Base-by-base conservation (phyloP, 1,284 basidiomycete genomes). In the Ceratobasidium sp. region DNA sequence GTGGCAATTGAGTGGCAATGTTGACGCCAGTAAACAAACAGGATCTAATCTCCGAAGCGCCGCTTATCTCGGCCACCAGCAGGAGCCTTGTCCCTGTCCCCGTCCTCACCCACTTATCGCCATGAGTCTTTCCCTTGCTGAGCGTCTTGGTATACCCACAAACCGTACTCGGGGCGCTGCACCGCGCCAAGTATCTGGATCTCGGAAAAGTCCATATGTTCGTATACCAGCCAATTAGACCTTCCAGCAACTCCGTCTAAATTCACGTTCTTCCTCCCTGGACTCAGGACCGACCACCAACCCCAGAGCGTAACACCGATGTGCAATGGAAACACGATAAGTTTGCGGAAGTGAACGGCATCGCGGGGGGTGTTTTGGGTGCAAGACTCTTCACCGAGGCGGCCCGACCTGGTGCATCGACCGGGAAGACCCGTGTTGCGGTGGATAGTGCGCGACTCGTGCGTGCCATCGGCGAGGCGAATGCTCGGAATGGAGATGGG, bases 301-400 rank as follows among this genome's bases (percentile, higher is more conserved):
- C 64, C 14, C 64, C 64, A 11, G 32, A 49, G 13, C 64, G 64
- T 14, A 30, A 69, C 32, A 69, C 52, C 3, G 74, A 75, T 38
- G 72, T 47, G 1, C 67, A 73, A 35, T 75, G 74, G 74, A 64
- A 63, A 32, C 74, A 75, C 43, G 74, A 75, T 55, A 75, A 75
- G 38, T 75, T 73, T 49, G 74, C 74, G 14, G 74, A 75, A 54
- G 64, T 73, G 32, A 75, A 75, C 43, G 74, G 73, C 41, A 66
- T 61, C 23, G 71, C 62, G 23, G 74, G 64, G n/a, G 74, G 74
- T 23, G 63, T 54, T 6, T 59, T 75, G 21, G 71, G 71, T 8
- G 69, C 66, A 18, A 57, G 74, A 21, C 58, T 75, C 6, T 71
- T 66, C 38, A 69, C 63, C 47, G 62, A 46, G 35, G 32, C 63